Conservation (phyloP, 345 rosid genomes). For the Litchi chinensis region DNA sequence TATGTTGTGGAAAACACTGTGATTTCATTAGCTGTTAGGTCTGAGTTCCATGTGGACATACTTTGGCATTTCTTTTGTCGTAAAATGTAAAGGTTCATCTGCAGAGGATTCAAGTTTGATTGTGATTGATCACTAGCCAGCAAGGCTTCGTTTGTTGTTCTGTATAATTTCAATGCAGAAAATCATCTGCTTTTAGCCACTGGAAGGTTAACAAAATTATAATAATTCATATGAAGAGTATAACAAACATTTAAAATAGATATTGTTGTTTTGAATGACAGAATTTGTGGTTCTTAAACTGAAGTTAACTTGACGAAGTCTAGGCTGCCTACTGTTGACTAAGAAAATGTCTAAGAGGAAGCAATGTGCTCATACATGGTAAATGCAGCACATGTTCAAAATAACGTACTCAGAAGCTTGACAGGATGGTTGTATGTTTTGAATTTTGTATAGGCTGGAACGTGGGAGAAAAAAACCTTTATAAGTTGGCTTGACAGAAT, state of each 20-base stretch:
- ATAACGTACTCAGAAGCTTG: too few species aligned
- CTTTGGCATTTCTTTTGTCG: background rate
- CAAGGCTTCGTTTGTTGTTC: background rate
- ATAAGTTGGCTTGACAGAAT: too few species aligned
- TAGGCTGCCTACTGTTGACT: background rate
- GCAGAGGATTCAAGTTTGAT: background rate
- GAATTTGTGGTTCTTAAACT: background rate
- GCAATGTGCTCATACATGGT: background rate
- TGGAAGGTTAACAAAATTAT: background rate
- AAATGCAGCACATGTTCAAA: background rate
- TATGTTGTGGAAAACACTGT: background rate
- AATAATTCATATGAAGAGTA: slow-evolving; percentile 1
- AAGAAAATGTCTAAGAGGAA: background rate
- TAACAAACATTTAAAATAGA: background rate
- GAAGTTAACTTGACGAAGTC: background rate
- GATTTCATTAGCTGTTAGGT: slow-evolving; percentile 8
- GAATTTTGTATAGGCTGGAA: too few species aligned
- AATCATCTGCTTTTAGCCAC: background rate
- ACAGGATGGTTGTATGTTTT: too few species aligned
- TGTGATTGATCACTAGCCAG: slow-evolving; percentile 8
- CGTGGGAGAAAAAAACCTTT: too few species aligned
- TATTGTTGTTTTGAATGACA: background rate
- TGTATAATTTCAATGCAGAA: background rate
- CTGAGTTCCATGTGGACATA: background rate
- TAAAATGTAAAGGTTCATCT: background rate